Evolutionary conservation across 2,329 filamentous ascomycete genomes (phyloP), one percentile per base, ranked within the genome.

Genomic region (Pseudocercospora pini-densiflorae): DNA sequence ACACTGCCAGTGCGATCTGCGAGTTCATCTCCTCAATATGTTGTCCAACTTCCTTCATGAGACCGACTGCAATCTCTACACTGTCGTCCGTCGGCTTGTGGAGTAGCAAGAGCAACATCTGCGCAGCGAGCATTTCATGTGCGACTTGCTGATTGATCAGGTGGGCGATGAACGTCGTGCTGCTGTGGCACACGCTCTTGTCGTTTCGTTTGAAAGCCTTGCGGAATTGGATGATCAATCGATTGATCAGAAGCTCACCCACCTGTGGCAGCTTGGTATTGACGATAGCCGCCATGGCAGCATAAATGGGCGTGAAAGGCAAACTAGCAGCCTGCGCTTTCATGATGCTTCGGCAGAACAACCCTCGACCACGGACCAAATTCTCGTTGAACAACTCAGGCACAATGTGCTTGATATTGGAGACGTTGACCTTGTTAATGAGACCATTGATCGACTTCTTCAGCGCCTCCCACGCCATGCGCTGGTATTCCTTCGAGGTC

Each of bases 361-460:
- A 81, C 21, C 95, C 95, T 66, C 95, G 87, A 6, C 95, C 95
- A 65, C 95, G 90, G 47, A 99, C 86, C 73, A 99, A 81, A 78
- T 99, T 99, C 84, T 99, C 95, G 59, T 89, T 88, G 80, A 99
- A 99, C 54, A 99, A 85, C 81, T 99, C 95, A 1, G 94, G 94
- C 24, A 98, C 93, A 69, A 99, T 97, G 77, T 92, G 88, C 81
- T 99, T 98, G 86, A 99, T 98, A 79, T 99, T 99, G 36, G 92
- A 92, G 63, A 94, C 92, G 81, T 98, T 98, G 84, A 97, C 92
- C 84, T 99, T 99, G 86, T 99, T 99, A 86, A 99, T 97, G 71
- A 99, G 83, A 74, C 95, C 95, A 78, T 99, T 98, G 81, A 99
- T 97, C 58, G 92, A 95, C 84, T 99, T 99, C 84, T 99, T 99